These are phyloP conservation scores for Musa schizocarpa DNA, from an alignment of 176 grass and related monocot genomes.

Conservation along the genomic window DNA sequence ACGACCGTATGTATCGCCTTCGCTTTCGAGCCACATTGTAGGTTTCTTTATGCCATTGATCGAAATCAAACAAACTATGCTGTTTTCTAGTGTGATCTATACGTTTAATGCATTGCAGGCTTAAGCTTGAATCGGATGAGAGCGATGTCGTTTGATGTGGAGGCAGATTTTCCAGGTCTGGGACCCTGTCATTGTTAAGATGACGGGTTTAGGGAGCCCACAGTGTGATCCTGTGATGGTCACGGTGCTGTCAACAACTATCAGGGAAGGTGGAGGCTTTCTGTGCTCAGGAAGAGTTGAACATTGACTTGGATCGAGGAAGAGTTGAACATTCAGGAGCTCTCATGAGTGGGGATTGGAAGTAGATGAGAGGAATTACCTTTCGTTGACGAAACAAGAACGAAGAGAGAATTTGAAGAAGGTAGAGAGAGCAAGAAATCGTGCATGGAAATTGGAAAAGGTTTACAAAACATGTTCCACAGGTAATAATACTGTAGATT, in stretches of 20 bases:
- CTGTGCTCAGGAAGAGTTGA: neutral
- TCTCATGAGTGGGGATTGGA: neutral
- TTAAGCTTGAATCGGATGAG: neutral
- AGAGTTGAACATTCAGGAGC: neutral
- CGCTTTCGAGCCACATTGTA: neutral
- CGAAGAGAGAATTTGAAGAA: too few relatives aligned
- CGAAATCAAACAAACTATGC: neutral
- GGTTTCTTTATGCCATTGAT: neutral
- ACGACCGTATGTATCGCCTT: neutral
- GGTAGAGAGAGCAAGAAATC: too few relatives aligned
- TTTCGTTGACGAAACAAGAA: too few relatives aligned
- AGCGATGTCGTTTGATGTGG: neutral
- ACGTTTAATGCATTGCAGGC: neutral
- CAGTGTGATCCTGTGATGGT: neutral
- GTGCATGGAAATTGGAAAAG: too few relatives aligned
- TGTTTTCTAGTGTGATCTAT: neutral
- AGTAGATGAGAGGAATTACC: too few relatives aligned
- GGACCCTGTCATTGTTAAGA: neutral
- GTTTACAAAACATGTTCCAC: too few relatives aligned
- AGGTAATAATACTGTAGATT: too few relatives aligned
- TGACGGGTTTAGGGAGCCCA: neutral
- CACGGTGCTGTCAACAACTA: neutral
- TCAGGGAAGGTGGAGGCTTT: neutral
- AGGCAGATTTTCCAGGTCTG: slow-evolving; percentile 9
- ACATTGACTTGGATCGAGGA: slow-evolving; percentile 2